Evolutionary conservation across 2,329 filamentous ascomycete species (phyloP).

Genomic region (Aspergillus quadricinctus): DNA sequence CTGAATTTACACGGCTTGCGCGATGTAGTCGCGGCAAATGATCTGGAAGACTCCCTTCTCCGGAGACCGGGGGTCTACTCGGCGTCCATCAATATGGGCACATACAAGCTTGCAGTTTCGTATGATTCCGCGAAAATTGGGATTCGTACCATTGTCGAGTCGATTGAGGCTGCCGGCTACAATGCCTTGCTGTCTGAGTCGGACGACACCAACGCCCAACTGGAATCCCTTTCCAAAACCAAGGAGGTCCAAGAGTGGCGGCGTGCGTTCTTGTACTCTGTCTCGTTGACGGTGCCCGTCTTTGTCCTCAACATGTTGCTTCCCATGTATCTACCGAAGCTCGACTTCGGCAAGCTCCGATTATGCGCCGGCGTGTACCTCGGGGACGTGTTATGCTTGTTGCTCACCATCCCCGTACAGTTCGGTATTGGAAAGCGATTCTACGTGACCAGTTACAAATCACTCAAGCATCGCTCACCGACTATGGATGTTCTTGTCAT

Average conservation of each 20-base stretch:
- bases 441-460: slow-evolving; percentile 90
- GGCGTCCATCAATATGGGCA: slow-evolving; percentile 69
- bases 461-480: slow-evolving; percentile 80
- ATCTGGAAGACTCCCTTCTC: slow-evolving; percentile 65
- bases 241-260: slow-evolving; percentile 94
- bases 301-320: slow-evolving; percentile 90
- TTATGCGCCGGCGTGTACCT: slow-evolving; percentile 74
- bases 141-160: slow-evolving; percentile 75
- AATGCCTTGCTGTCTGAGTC: slow-evolving; percentile 87
- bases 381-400: slow-evolving; percentile 78
- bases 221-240: slow-evolving; percentile 93
- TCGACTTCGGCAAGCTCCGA: slow-evolving; percentile 71
- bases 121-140: slow-evolving; percentile 71
- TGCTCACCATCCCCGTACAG: slow-evolving; percentile 86
- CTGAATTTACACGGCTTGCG: slow-evolving; percentile 80
- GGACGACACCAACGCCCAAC: slow-evolving; percentile 93
- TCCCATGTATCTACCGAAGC: slow-evolving; percentile 71
- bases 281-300: slow-evolving; percentile 82
- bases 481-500: slow-evolving; percentile 98
- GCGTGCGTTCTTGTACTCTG: slow-evolving; percentile 70
- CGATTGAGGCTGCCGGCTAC: slow-evolving; percentile 74
- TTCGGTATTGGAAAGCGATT: slow-evolving; percentile 95
- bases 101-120: slow-evolving; percentile 67
- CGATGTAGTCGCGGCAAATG: slow-evolving; percentile 66
- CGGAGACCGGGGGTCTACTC: slow-evolving; percentile 67